These are phyloP conservation scores for Nicotiana attenuata DNA, from an alignment of 257 asterid species.

Conservation along the genomic window DNA sequence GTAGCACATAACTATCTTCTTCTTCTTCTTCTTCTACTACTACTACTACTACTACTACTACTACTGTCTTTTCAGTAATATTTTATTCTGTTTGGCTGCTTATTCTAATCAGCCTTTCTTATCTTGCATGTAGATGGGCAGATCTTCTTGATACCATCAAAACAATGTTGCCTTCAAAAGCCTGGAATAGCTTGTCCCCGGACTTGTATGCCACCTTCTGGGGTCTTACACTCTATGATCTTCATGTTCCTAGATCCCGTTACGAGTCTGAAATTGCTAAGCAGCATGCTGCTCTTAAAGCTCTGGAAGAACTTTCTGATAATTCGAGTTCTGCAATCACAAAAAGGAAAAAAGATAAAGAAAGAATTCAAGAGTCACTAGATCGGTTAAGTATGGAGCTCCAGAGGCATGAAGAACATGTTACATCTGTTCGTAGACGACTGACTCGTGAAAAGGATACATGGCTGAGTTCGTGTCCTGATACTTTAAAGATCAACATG, in stretches of 20 bases:
- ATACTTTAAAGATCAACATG: constrained; percentile 93
- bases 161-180: constrained; percentile 91
- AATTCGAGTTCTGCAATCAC: constrained; percentile 98
- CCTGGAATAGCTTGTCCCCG: constrained; percentile 99
- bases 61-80: neutral
- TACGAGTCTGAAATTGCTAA: constrained; percentile 83
- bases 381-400: constrained; percentile 79
- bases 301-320: constrained; percentile 92
- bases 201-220: constrained; percentile 96
- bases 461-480: constrained; percentile 99
- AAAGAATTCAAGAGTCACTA: constrained; percentile 95
- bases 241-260: constrained; percentile 86
- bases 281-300: constrained; percentile 85
- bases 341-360: constrained; percentile 96
- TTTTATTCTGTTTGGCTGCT: neutral
- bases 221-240: constrained; percentile 98
- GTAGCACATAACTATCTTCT: neutral
- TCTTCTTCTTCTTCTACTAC: too few species aligned
- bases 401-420: constrained; percentile 95
- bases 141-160: constrained; percentile 80
- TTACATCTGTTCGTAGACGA: constrained; percentile 84
- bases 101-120: constrained; percentile 10
- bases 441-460: constrained; percentile 90
- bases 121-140: constrained; percentile 63
- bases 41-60: neutral